Conservation (phyloP, 495 filamentous ascomycete genomes). For the Glarea lozoyensis region DNA sequence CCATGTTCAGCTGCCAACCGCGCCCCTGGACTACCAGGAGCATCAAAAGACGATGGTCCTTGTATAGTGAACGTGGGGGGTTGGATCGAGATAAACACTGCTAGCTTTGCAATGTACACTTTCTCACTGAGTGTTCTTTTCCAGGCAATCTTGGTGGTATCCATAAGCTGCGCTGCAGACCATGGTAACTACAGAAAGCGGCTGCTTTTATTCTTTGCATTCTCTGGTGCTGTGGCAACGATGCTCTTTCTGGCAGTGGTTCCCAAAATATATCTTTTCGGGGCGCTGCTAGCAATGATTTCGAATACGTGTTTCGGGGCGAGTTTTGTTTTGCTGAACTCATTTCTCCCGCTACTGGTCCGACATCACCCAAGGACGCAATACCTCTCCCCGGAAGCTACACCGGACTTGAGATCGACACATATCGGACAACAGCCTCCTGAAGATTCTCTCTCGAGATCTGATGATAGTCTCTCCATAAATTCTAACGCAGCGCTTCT, state of each 20-base stretch:
- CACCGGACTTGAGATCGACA: constrained; percentile 23
- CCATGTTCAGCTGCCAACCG: constrained; percentile 46
- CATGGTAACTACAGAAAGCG: constrained; percentile 90
- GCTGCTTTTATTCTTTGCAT: constrained; percentile 74
- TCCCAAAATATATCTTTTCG: constrained; percentile 66
- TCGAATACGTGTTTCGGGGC: constrained; percentile 86
- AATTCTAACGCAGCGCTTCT: constrained; percentile 39
- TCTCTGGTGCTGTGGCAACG: constrained; percentile 67
- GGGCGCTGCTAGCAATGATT: constrained; percentile 73
- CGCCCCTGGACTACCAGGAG: constrained; percentile 13
- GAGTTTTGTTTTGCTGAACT: constrained; percentile 78
- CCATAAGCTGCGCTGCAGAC: constrained; percentile 91
- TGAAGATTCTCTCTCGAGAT: constrained; percentile 19
- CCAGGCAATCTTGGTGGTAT: constrained; percentile 84
- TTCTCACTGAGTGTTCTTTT: constrained; percentile 87
- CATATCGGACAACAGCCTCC: constrained; percentile 15
- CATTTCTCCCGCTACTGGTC: constrained; percentile 73
- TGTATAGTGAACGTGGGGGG: constrained; percentile 81
- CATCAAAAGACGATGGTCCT: constrained; percentile 38
- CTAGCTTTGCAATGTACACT: constrained; percentile 97
- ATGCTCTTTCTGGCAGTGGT: constrained; percentile 83
- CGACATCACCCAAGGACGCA: constrained; percentile 58
- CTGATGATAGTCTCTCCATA: constrained; percentile 18
- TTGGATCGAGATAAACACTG: constrained; percentile 83
- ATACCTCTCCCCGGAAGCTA: constrained; percentile 17